phyloP scores from a whole-genome alignment of 108 stramenopile species.

The Cyclotella cryptica region DNA sequence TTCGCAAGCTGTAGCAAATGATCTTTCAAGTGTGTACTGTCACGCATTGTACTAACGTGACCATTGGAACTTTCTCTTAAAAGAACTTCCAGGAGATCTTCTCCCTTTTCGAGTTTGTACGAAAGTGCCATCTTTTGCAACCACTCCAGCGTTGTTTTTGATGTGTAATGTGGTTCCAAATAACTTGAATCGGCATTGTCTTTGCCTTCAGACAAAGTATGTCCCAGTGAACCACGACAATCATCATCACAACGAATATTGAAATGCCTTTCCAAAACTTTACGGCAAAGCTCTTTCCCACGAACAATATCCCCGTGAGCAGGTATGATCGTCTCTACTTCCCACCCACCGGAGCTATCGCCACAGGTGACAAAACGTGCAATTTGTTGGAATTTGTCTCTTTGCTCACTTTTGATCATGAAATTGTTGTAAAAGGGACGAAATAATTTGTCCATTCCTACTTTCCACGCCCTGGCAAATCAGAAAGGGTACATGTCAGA shows the following conservation, averaged over 20 bases:
- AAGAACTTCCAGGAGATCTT: slow-evolving; percentile 38
- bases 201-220: neutral
- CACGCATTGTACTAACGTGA: neutral
- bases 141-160: slow-evolving; percentile 33
- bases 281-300: slow-evolving; percentile 59
- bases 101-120: slow-evolving; percentile 52
- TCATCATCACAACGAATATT: slow-evolving; percentile 23
- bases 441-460: slow-evolving; percentile 87
- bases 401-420: slow-evolving; percentile 69
- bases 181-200: neutral
- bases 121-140: slow-evolving; percentile 45
- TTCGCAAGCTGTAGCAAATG: slow-evolving; percentile 25
- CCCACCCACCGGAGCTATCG: slow-evolving; percentile 56
- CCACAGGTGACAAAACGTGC: slow-evolving; percentile 49
- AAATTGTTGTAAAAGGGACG: slow-evolving; percentile 83
- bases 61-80: slow-evolving; percentile 28
- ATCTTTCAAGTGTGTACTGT: slow-evolving; percentile 1
- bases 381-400: slow-evolving; percentile 47
- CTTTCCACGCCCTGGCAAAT: slow-evolving; percentile 52
- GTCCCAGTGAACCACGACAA: neutral
- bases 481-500: neutral
- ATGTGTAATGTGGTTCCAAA: slow-evolving; percentile 40
- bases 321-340: slow-evolving; percentile 78
- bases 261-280: slow-evolving; percentile 68
- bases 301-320: slow-evolving; percentile 87